Evolutionary conservation across 2,329 filamentous ascomycete genomes (phyloP).

Genomic region (Alternaria sp.): DNA sequence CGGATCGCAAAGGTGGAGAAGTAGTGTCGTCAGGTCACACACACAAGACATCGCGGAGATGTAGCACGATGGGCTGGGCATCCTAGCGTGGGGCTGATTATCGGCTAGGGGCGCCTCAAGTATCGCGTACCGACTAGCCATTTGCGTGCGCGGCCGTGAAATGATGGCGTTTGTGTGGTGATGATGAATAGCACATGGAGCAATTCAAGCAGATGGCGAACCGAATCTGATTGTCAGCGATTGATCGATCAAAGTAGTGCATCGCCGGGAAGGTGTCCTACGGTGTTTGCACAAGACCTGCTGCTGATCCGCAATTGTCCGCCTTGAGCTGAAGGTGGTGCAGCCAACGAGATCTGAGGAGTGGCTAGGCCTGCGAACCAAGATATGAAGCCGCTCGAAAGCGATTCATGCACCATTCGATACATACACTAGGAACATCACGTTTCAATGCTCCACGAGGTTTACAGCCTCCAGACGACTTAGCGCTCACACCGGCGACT

Average conservation of each 20-base stretch:
- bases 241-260: conserved; percentile 36
- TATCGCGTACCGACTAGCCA: conserved; percentile 35
- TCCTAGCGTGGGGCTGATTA: conserved; percentile 37
- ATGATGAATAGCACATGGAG: conserved; percentile 36
- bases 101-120: conserved; percentile 32
- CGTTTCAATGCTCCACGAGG: conserved; percentile 35
- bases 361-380: conserved; percentile 19
- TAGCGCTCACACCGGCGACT: conserved; percentile 43
- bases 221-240: conserved; percentile 28
- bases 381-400: conserved; percentile 26
- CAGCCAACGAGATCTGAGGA: conserved; percentile 34
- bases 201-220: conserved; percentile 23
- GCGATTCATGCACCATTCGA: conserved; percentile 34
- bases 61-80: conserved; percentile 29
- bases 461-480: conserved; percentile 34
- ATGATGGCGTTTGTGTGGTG: conserved; percentile 38
- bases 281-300: conserved; percentile 5
- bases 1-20: conserved; percentile 4
- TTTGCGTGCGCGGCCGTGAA: conserved; percentile 31
- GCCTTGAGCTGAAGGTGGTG: conserved; percentile 25
- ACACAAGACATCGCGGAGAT: conserved; percentile 25
- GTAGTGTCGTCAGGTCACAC: conserved; percentile 22
- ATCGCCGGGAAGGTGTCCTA: conserved; percentile 18
- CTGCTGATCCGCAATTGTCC: conserved; percentile 33
- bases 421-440: conserved; percentile 28